A percentile compares a stretch with the other conserved stretches of the same genome.
These are phyloP conservation scores for Cladophialophora chaetospira DNA, from an alignment of 2,329 filamentous ascomycete species.

Conservation along the genomic window DNA sequence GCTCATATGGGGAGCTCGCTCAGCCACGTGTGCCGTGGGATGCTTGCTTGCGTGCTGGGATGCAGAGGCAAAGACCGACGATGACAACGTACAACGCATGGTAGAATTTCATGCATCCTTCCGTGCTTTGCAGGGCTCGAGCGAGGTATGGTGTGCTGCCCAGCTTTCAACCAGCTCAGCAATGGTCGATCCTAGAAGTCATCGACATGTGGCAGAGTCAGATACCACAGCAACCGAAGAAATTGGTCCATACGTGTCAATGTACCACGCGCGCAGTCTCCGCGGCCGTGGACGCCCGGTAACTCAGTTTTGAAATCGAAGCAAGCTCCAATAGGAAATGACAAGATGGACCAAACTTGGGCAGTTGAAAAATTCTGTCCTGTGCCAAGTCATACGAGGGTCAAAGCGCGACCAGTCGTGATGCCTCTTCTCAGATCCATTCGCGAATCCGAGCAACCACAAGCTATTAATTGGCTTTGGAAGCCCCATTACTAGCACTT, in stretches of 20 bases:
- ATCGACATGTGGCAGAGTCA: neutral
- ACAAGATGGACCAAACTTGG: neutral
- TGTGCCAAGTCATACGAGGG: neutral
- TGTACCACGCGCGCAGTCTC: neutral
- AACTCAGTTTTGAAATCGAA: neutral
- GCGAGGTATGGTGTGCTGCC: neutral
- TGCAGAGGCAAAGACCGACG: neutral
- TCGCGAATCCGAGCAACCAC: neutral
- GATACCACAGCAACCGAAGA: neutral
- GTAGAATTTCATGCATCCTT: neutral
- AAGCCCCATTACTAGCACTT: constrained; percentile 25
- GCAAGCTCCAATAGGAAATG: neutral
- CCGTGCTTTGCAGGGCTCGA: constrained; percentile 4
- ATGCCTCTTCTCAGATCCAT: neutral
- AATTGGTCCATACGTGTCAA: neutral
- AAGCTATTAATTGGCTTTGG: constrained; percentile 8
- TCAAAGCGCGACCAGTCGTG: neutral
- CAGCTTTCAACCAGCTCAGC: neutral
- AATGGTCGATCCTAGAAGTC: neutral
- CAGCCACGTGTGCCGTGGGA: neutral
- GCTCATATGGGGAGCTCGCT: neutral
- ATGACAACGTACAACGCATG: neutral
- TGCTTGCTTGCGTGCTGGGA: neutral
- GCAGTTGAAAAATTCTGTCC: neutral
- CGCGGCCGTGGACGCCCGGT: neutral